phyloP scores from a whole-genome alignment of 352 stramenopile species.

The Globisporangium sylvaticum region DNA sequence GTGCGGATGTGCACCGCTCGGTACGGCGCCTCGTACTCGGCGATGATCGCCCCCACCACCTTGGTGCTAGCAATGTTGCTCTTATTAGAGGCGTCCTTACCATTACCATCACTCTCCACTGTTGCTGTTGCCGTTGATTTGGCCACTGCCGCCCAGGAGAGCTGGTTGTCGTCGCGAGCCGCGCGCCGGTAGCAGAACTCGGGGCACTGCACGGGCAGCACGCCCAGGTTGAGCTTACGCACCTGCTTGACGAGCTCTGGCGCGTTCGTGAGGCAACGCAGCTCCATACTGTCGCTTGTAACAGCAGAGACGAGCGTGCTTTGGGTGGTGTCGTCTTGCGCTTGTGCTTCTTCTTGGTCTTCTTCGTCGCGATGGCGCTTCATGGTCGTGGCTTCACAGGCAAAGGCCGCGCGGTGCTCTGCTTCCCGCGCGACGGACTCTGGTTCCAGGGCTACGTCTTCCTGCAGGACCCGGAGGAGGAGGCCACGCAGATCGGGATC shows the following conservation, averaged over 20 bases:
- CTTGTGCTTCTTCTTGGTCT: neutral
- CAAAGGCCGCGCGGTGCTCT: slow-evolving; percentile 44
- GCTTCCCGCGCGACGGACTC: slow-evolving; percentile 40
- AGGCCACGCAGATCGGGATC: slow-evolving; percentile 41
- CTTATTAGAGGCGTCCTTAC: neutral
- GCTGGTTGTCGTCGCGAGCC: slow-evolving; percentile 30
- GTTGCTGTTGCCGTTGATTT: neutral
- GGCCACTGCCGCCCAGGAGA: slow-evolving; percentile 44
- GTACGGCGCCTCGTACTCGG: slow-evolving; percentile 32
- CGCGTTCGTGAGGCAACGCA: slow-evolving; percentile 42
- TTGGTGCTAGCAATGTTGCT: neutral
- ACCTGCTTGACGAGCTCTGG: slow-evolving; percentile 40
- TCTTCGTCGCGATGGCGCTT: slow-evolving; percentile 19
- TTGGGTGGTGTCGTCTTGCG: neutral
- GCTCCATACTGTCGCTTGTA: slow-evolving; percentile 24
- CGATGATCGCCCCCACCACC: slow-evolving; percentile 31
- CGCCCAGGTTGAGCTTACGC: slow-evolving; percentile 63
- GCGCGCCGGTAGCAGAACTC: slow-evolving; percentile 62
- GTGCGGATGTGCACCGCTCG: slow-evolving; percentile 39
- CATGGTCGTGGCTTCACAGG: slow-evolving; percentile 7
- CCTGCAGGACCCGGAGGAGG: slow-evolving; percentile 17
- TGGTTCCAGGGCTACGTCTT: slow-evolving; percentile 75
- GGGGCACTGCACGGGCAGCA: slow-evolving; percentile 61
- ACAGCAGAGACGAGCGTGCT: slow-evolving; percentile 8
- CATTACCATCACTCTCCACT: neutral